phyloP scores from a whole-genome alignment of 305 asterid species.

The Fraxinus dipetala region DNA sequence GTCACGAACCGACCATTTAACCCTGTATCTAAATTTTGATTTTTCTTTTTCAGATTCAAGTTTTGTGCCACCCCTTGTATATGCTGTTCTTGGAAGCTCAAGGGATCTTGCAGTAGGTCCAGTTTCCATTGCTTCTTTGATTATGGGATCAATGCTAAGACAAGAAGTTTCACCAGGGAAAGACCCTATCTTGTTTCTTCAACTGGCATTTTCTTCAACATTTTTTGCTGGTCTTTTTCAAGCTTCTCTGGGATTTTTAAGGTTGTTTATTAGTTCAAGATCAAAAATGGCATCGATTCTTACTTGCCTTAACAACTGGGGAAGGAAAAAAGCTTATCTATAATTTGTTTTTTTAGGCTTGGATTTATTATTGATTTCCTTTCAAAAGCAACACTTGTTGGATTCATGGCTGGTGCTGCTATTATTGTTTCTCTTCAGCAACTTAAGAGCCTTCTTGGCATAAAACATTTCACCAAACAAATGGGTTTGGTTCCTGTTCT shows the following conservation, averaged over 20 bases:
- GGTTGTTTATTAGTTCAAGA: conserved; percentile 29
- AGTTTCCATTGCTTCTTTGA: conserved; percentile 78
- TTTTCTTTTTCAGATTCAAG: conserved; percentile 64
- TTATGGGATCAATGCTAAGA: conserved; percentile 79
- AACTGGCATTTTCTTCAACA: conserved; percentile 71
- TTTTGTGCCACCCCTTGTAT: conserved; percentile 81
- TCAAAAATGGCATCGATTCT: background rate
- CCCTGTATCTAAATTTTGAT: background rate
- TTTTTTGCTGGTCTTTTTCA: conserved; percentile 88
- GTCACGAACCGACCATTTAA: background rate
- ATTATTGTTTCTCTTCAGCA: conserved; percentile 85
- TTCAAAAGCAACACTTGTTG: conserved; percentile 77
- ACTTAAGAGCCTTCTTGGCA: conserved; percentile 73
- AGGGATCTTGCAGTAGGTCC: conserved; percentile 91
- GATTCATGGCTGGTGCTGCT: conserved; percentile 95
- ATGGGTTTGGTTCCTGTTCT: conserved; percentile 83
- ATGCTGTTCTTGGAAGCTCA: conserved; percentile 91
- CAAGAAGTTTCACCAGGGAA: conserved; percentile 60
- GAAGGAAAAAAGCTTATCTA: background rate
- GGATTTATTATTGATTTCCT: conserved; percentile 84
- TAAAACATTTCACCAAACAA: conserved; percentile 60
- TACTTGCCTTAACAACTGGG: background rate
- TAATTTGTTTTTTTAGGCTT: conserved; percentile 35
- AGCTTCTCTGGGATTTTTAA: conserved; percentile 70
- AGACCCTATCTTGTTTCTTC: conserved; percentile 70